Conservation (phyloP, 345 rosid species). For the Citrus medica region DNA sequence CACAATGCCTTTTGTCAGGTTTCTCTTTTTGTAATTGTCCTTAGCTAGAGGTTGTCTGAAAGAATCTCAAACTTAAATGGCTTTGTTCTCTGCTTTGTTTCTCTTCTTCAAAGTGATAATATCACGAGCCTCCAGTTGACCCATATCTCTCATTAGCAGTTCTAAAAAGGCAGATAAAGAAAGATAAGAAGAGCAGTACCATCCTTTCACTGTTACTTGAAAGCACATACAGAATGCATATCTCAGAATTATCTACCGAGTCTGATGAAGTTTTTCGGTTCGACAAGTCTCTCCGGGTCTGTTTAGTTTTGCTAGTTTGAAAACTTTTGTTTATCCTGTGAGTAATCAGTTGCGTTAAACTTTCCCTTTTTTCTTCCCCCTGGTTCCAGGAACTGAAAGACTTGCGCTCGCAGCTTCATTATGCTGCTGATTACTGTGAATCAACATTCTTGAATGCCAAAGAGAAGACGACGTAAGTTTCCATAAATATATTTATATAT, state of each 20-base stretch:
- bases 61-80: conserved; percentile 14
- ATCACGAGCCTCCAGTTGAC: conserved; percentile 17
- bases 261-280: conserved; percentile 33
- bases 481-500: neutral
- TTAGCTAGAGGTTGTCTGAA: neutral
- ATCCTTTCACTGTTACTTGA: neutral
- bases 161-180: neutral
- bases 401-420: conserved; percentile 64
- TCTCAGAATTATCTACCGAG: conserved; percentile 17
- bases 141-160: neutral
- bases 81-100: neutral
- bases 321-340: neutral
- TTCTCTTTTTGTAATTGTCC: conserved; percentile 1
- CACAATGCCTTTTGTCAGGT: conserved; percentile 34
- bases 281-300: conserved; percentile 54
- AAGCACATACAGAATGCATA: conserved; percentile 20
- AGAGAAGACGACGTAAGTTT: conserved; percentile 43
- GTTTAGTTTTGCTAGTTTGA: neutral
- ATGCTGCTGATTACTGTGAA: conserved; percentile 64
- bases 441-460: conserved; percentile 40
- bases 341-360: neutral
- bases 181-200: neutral
- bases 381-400: conserved; percentile 53
- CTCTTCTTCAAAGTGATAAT: neutral
- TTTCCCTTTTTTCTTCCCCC: neutral